Base-by-base conservation (phyloP, 805 yeast species). In the Metschnikowia koreensis region DNA sequence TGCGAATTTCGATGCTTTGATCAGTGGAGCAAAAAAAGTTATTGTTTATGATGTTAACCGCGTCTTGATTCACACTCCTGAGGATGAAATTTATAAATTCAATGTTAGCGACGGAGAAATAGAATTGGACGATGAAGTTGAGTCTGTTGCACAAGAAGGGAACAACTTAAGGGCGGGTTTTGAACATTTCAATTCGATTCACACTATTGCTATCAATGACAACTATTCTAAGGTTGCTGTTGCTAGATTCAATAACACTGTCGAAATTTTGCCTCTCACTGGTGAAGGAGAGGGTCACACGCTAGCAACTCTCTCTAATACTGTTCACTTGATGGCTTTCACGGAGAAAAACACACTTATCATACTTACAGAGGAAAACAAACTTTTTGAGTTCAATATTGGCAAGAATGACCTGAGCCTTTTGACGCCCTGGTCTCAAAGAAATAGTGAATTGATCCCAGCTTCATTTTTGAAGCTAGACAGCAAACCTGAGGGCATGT, bases 381-480 rank as follows among this genome's bases (percentile, higher is more conserved):
- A 81, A 60, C 66, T 94, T 26, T 80, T 79, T 54, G 97, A 91
- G 69, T 85, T 89, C 60, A 52, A 52, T 22, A 43, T 56, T 12
- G 52, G 56, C 22, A 43, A 43, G 17, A 27, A 41, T 15, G 42
- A 38, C 15, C 31, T 46, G n/a, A 64, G 67, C 29, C 65, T 81
- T 44, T 74, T 82, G 57, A 86, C 97, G 0, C 63, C 77, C 9
- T 93, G 98, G 99, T 86, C 96, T 10, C 81, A 82, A 56, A 71
- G 79, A 47, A 90, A 90, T 67, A 79, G 89, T 15, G 94, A 87
- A 47, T 76, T 80, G 51, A 68, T 91, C 57, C 97, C 98, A 1
- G 73, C 73, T 37, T 82, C 82, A 54, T 83, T 87, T 55, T 63
- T 76, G 15, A 54, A 51, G 42, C 71, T 80, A 48, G 80, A 79